Evolutionary conservation across 495 filamentous ascomycete genomes (phyloP).

Genomic region (Penicillium robsamsonii): DNA sequence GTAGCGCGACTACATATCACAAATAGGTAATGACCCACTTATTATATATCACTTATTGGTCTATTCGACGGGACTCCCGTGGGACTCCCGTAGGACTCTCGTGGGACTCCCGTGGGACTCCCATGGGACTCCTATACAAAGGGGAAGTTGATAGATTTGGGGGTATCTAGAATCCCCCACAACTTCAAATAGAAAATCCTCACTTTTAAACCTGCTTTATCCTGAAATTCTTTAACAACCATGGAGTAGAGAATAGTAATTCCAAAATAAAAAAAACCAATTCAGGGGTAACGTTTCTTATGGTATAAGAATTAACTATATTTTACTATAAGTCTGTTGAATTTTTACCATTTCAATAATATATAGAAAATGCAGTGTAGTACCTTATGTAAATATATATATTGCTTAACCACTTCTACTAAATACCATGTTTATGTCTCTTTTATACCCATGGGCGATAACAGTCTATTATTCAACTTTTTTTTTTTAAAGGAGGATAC

Average conservation of each 20-base stretch:
- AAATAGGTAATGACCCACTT: too few relatives aligned
- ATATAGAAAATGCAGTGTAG: too few relatives aligned
- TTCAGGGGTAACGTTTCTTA: background rate
- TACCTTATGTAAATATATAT: too few relatives aligned
- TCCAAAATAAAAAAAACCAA: background rate
- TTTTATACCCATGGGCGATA: background rate
- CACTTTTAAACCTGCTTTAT: background rate
- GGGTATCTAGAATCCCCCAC: background rate
- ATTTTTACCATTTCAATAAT: too few relatives aligned
- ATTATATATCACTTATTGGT: background rate
- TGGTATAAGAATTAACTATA: background rate
- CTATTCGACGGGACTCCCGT: background rate
- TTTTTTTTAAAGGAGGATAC: background rate
- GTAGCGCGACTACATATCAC: too few relatives aligned
- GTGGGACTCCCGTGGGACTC: background rate
- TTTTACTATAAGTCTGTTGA: background rate
- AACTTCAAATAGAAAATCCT: background rate
- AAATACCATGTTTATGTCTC: background rate
- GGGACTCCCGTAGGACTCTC: too few relatives aligned
- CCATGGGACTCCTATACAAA: background rate
- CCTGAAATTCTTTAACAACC: background rate
- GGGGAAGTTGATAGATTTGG: background rate
- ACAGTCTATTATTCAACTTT: background rate
- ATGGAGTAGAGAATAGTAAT: background rate
- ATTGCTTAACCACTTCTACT: too few relatives aligned